A percentile compares a stretch with the other conserved stretches of the same genome.
phyloP scores from a whole-genome alignment of 106 monocot genomes.

The Allium sativum region DNA sequence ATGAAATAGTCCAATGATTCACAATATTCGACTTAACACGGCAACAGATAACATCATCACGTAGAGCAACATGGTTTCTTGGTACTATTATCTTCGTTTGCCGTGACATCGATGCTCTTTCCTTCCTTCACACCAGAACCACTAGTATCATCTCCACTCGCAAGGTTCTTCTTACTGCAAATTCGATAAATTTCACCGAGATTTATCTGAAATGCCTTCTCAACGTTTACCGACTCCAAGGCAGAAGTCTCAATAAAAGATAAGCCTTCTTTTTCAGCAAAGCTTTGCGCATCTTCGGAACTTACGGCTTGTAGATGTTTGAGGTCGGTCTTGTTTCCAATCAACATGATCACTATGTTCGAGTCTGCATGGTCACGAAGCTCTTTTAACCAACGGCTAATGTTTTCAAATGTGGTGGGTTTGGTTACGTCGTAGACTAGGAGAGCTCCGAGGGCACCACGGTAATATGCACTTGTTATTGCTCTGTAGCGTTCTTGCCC shows the following conservation, averaged over 20 bases:
- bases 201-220: constrained; percentile 43
- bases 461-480: constrained; percentile 27
- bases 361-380: constrained; percentile 26
- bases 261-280: constrained; percentile 38
- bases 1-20: too few relatives aligned
- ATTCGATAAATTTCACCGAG: constrained; percentile 39
- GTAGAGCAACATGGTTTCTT: constrained; percentile 21
- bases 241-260: constrained; percentile 58
- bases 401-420: constrained; percentile 22
- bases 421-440: constrained; percentile 29
- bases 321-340: constrained; percentile 24
- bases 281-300: constrained; percentile 32
- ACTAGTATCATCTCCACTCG: neutral
- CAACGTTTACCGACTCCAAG: constrained; percentile 41
- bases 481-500: constrained; percentile 27
- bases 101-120: constrained; percentile 10
- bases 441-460: constrained; percentile 23
- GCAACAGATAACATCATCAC: neutral
- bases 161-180: constrained; percentile 38
- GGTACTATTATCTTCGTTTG: neutral
- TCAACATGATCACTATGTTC: constrained; percentile 20
- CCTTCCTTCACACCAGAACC: constrained; percentile 17
- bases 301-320: constrained; percentile 35
- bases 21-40: too few relatives aligned
- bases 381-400: constrained; percentile 26